Base-by-base conservation (phyloP, 352 stramenopile species). In the Pythium rhizo-oryzae region DNA sequence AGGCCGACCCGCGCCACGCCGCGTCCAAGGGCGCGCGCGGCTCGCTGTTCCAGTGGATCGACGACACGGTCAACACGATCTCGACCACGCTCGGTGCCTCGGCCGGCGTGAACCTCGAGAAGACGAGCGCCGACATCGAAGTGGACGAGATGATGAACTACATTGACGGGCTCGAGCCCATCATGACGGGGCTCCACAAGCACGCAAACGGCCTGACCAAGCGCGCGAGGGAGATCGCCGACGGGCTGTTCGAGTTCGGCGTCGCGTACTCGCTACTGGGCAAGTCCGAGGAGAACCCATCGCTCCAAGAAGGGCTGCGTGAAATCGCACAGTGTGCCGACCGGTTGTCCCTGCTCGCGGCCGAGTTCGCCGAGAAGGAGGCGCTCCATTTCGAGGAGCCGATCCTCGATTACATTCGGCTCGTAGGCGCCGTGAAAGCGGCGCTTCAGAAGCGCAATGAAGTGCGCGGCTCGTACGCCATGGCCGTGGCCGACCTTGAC, bases 61-160 rank as follows among this genome's bases (percentile, higher is more conserved):
- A 95, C 68, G 89, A 96, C 37, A 96, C 89, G 0, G 87, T 96
- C 19, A 85, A 60, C 56, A 90, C 87, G 16, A 94, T 96, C 65
- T 96, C 89, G 62, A 87, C 84, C 0, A 91, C 84, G 25, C 71
- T 94, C 4, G 84, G 84, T 6, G 68, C 84, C 1, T 70, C 69
- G 6, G 52, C 60, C 18, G 75, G 75, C 6, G 75, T 71, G 7
- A 84, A 83, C 44, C 73, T 97, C 21, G 77, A 91, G 15, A 97
- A 97, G 76, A 96, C 91, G 1, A 85, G 88, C 0, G 93, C 95
- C 19, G 97, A 99, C 72, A 67, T 97, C 16, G 81, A 98, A 70
- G 96, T 99, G 65, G 96, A 98, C 53, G 95, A 99, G 71, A 98
- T 99, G 75, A 92, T 97, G 73, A 85, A 88, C 13, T 99, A 99